Evolutionary conservation across 352 stramenopile species (phyloP).

Genomic region (Peronospora farinosa): DNA sequence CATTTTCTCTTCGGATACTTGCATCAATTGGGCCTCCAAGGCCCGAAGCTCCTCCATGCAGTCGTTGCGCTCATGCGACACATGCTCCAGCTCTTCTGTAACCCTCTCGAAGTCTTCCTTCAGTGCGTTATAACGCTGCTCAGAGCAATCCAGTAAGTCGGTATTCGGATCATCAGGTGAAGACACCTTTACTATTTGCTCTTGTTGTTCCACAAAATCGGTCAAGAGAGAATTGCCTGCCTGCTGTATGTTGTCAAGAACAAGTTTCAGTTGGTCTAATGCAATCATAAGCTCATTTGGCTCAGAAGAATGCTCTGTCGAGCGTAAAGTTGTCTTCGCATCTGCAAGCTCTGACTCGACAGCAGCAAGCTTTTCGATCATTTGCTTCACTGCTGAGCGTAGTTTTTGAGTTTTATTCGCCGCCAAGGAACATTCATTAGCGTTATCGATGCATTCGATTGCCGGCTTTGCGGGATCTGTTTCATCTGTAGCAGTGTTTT

Average conservation of each 20-base stretch:
- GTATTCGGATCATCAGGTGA: slow-evolving; percentile 2
- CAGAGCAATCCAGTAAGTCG: background rate
- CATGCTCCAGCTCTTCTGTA: slow-evolving; percentile 24
- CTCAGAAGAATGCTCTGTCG: slow-evolving; percentile 3
- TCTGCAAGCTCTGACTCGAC: slow-evolving; percentile 12
- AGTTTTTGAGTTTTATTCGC: slow-evolving; percentile 6
- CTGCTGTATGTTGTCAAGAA: slow-evolving; percentile 9
- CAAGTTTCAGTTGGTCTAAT: slow-evolving; percentile 10
- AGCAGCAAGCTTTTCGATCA: slow-evolving; percentile 11
- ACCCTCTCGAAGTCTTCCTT: slow-evolving; percentile 24
- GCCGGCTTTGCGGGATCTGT: background rate
- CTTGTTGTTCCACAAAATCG: slow-evolving; percentile 1
- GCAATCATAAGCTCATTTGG: slow-evolving; percentile 6
- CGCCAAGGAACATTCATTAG: slow-evolving; percentile 3
- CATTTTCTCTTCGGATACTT: slow-evolving; percentile 47
- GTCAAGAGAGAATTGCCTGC: slow-evolving; percentile 3
- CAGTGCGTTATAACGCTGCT: slow-evolving; percentile 10
- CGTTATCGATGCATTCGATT: slow-evolving; percentile 7
- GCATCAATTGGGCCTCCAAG: slow-evolving; percentile 44
- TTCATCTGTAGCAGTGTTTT: slow-evolving; percentile 13
- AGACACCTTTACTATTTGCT: background rate
- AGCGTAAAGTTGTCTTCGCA: slow-evolving; percentile 4
- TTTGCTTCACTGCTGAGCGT: slow-evolving; percentile 8
- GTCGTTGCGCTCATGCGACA: slow-evolving; percentile 31
- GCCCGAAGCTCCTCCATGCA: slow-evolving; percentile 42